Conservation (phyloP, 495 filamentous ascomycete species). For the Letharia lupina region DNA sequence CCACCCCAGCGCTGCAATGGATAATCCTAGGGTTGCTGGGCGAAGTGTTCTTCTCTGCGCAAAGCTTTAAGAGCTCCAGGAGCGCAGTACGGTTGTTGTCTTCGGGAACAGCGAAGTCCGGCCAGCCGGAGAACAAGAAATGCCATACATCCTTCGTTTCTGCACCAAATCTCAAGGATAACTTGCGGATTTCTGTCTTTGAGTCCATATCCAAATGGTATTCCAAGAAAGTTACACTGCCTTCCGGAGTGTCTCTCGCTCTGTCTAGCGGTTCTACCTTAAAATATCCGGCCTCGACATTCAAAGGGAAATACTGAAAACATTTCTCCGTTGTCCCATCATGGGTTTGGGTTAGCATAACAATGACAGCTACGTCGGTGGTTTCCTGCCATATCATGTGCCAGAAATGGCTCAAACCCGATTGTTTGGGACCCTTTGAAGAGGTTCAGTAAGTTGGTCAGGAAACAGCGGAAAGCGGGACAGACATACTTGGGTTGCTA, state of each 20-base stretch:
- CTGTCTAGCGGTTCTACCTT: slow-evolving; percentile 41
- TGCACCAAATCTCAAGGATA: slow-evolving; percentile 46
- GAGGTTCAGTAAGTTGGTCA: slow-evolving; percentile 1
- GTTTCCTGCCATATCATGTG: slow-evolving; percentile 92
- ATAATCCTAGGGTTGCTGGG: slow-evolving; percentile 71
- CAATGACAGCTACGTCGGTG: slow-evolving; percentile 68
- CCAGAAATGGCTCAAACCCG: slow-evolving; percentile 72
- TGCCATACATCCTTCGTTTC: slow-evolving; percentile 73
- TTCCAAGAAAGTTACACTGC: slow-evolving; percentile 43
- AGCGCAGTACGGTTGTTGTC: slow-evolving; percentile 70
- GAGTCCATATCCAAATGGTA: slow-evolving; percentile 39
- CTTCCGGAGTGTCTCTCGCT: slow-evolving; percentile 32
- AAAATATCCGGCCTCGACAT: slow-evolving; percentile 38
- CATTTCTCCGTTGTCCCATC: slow-evolving; percentile 83
- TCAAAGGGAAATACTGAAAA: slow-evolving; percentile 75
- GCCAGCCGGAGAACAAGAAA: slow-evolving; percentile 86
- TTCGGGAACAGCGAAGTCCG: slow-evolving; percentile 83
- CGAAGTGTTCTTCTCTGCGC: slow-evolving; percentile 57
- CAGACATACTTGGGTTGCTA: slow-evolving; percentile 54
- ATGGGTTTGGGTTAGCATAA: slow-evolving; percentile 91
- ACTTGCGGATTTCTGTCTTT: slow-evolving; percentile 47
- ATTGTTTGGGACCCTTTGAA: slow-evolving; percentile 66
- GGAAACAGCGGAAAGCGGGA: slow-evolving; percentile 11
- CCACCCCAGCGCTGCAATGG: slow-evolving; percentile 92
- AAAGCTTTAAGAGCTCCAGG: slow-evolving; percentile 67